Evolutionary conservation across 2,329 filamentous ascomycete species (phyloP).

Genomic region (Ceratocystiopsis minuta): DNA sequence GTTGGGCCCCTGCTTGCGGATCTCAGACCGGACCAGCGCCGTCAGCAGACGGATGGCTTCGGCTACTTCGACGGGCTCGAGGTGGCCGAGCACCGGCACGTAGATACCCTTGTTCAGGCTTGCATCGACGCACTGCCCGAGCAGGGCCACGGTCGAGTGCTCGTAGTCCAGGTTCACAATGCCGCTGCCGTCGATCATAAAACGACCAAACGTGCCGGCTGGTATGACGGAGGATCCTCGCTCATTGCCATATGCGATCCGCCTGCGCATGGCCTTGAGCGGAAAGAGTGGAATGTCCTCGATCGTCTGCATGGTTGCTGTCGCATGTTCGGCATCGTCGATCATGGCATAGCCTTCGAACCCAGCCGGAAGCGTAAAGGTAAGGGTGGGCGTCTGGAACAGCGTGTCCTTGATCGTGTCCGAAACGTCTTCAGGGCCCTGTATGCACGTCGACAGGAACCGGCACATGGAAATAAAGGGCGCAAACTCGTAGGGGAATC

Average conservation of each 20-base stretch:
- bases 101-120: constrained; percentile 40
- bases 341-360: constrained; percentile 63
- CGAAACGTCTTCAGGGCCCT: constrained; percentile 18
- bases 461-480: constrained; percentile 58
- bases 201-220: constrained; percentile 46
- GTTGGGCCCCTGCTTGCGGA: constrained; percentile 12
- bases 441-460: constrained; percentile 36
- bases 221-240: constrained; percentile 38
- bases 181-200: constrained; percentile 61
- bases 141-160: constrained; percentile 63
- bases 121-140: constrained; percentile 59
- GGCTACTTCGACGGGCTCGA: constrained; percentile 43
- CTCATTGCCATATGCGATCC: too few relatives aligned
- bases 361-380: constrained; percentile 51
- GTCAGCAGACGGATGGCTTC: constrained; percentile 62
- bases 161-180: constrained; percentile 60
- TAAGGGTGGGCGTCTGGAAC: constrained; percentile 53
- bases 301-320: constrained; percentile 55
- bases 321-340: constrained; percentile 53
- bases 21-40: constrained; percentile 42
- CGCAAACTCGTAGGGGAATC: constrained; percentile 72
- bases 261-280: constrained; percentile 6
- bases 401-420: constrained; percentile 44
- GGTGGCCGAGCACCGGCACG: constrained; percentile 30
- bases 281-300: constrained; percentile 46